These are phyloP conservation scores for Fusarium vanettenii DNA, from an alignment of 2,329 filamentous ascomycete genomes.

Conservation along the genomic window DNA sequence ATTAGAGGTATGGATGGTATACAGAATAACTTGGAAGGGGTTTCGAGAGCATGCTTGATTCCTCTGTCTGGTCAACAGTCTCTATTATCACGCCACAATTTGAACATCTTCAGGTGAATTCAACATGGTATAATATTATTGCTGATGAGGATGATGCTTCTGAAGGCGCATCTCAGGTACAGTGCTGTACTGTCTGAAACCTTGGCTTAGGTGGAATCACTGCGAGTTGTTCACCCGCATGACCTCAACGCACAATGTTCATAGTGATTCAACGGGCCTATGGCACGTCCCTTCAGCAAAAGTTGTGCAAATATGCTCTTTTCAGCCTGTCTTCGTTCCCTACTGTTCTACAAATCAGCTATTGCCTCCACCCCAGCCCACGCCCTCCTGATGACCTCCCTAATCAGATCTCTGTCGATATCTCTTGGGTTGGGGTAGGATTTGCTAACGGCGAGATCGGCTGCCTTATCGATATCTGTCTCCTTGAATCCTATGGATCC, in stretches of 20 bases:
- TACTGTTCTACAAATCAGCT: slow-evolving; percentile 14
- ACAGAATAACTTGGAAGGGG: not conserved
- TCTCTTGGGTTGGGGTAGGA: slow-evolving; percentile 70
- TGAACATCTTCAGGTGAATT: not conserved
- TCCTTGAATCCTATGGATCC: slow-evolving; percentile 70
- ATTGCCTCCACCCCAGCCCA: slow-evolving; percentile 69
- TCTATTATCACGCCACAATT: not conserved
- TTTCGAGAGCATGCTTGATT: not conserved
- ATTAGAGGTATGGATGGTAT: not conserved
- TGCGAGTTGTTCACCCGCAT: not conserved
- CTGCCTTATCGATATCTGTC: slow-evolving; percentile 68
- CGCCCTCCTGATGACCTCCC: slow-evolving; percentile 68
- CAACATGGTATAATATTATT: not conserved
- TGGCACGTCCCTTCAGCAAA: not conserved
- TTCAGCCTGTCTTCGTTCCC: not conserved
- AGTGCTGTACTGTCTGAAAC: not conserved
- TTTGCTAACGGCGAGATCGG: slow-evolving; percentile 67
- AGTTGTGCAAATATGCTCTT: not conserved
- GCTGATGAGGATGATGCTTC: too few species aligned
- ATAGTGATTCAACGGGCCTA: not conserved
- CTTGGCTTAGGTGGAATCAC: not conserved
- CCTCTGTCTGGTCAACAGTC: not conserved
- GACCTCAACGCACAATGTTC: not conserved
- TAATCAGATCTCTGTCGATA: slow-evolving; percentile 62
- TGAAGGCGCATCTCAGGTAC: too few species aligned